Percentiles rank a stretch among this genome's conserved stretches.
Evolutionary conservation across 2,329 filamentous ascomycete species (phyloP).

Genomic region (Fusarium proliferatum): DNA sequence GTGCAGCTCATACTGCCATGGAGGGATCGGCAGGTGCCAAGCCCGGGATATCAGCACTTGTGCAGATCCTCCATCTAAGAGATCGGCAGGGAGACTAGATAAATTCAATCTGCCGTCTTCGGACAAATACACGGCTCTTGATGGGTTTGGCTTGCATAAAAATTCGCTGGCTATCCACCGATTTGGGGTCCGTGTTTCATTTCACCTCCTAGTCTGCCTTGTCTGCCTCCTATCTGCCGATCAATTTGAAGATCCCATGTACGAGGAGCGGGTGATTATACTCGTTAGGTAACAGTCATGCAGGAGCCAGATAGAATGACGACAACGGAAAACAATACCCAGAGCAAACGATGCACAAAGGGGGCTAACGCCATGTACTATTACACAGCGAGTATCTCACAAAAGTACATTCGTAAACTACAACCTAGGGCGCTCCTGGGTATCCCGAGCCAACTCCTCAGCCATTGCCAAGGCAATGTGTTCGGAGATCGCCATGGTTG

Average conservation of each 20-base stretch:
- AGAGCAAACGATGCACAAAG: neutral
- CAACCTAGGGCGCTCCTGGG: neutral
- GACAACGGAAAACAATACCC: neutral
- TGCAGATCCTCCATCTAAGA: neutral
- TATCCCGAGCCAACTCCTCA: neutral
- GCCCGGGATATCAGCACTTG: neutral
- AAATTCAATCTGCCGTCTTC: neutral
- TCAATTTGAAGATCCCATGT: neutral
- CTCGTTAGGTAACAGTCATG: neutral
- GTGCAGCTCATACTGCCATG: neutral
- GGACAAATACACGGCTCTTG: neutral
- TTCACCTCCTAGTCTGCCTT: neutral
- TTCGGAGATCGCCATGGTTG: constrained; percentile 1
- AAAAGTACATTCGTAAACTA: neutral
- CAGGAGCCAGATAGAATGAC: neutral
- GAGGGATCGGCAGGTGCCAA: neutral
- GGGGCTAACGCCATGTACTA: neutral
- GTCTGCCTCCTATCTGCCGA: neutral
- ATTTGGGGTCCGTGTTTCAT: neutral
- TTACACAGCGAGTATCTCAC: too few relatives aligned
- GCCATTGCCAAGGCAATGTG: neutral
- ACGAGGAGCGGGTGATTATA: neutral
- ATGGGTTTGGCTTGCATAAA: neutral
- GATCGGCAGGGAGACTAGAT: neutral
- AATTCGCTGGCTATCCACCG: neutral